phyloP scores from a whole-genome alignment of 345 rosid species.

The Rubroshorea leprosula region DNA sequence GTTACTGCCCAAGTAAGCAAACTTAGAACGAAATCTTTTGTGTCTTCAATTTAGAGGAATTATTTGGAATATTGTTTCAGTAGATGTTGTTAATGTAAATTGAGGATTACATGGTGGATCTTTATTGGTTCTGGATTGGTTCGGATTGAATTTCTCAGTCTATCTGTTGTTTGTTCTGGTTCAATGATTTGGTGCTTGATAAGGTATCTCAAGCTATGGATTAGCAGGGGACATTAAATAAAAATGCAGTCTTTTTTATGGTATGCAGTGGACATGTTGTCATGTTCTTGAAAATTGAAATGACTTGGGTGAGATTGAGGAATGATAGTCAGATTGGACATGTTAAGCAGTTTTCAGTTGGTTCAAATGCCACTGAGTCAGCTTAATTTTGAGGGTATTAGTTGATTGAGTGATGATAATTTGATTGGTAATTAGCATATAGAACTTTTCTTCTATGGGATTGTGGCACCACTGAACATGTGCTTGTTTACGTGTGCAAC shows the following conservation, averaged over 20 bases:
- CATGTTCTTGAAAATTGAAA: neutral
- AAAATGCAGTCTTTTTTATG: neutral
- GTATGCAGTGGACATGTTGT: too few relatives aligned
- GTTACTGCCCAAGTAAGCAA: constrained; percentile 26
- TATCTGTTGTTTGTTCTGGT: neutral
- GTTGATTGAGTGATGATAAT: too few relatives aligned
- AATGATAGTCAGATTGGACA: too few relatives aligned
- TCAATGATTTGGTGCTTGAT: neutral
- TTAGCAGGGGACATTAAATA: neutral
- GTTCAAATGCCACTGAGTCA: too few relatives aligned
- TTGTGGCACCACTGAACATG: too few relatives aligned
- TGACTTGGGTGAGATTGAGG: too few relatives aligned
- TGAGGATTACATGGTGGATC: constrained; percentile 11
- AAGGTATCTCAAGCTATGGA: neutral
- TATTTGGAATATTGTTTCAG: neutral
- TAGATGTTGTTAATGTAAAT: neutral
- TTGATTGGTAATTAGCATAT: too few relatives aligned
- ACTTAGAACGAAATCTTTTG: constrained; percentile 35
- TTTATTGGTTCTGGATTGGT: constrained; percentile 1
- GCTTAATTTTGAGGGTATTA: too few relatives aligned
- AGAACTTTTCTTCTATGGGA: too few relatives aligned
- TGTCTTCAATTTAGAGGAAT: constrained; percentile 45
- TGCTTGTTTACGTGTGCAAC: too few relatives aligned
- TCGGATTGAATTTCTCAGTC: neutral
- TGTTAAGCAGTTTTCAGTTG: too few relatives aligned